A percentile compares a stretch with the other conserved stretches of the same genome.
phyloP scores from a whole-genome alignment of 345 rosid species.

The Jatropha curcas region DNA sequence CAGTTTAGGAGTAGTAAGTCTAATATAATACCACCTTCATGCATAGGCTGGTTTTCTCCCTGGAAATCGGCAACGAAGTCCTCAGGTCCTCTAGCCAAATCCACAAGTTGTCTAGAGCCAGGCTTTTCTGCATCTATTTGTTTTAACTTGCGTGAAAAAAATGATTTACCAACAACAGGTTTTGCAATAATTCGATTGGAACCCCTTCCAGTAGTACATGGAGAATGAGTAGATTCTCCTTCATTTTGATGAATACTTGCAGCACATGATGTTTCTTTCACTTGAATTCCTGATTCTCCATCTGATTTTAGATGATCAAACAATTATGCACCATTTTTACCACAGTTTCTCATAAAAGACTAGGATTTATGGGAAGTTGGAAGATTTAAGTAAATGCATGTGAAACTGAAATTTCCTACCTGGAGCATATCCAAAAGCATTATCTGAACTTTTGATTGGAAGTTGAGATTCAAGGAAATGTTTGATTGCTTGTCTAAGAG shows the following conservation, averaged over 20 bases:
- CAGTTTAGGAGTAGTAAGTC: not conserved
- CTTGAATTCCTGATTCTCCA: constrained; percentile 60
- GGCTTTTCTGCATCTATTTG: constrained; percentile 21
- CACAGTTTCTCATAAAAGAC: not conserved
- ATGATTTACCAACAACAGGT: constrained; percentile 18
- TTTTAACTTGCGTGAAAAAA: constrained; percentile 7
- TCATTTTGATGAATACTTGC: constrained; percentile 32
- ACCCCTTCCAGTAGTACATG: constrained; percentile 34
- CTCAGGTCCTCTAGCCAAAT: constrained; percentile 17
- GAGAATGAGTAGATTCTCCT: constrained; percentile 24
- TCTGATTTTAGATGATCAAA: constrained; percentile 31
- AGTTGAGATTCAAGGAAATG: constrained; percentile 39
- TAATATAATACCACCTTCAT: constrained; percentile 35
- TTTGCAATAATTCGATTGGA: constrained; percentile 39
- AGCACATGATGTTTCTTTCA: constrained; percentile 37
- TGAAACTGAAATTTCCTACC: constrained; percentile 28
- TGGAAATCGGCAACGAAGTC: constrained; percentile 36
- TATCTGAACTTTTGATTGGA: constrained; percentile 28
- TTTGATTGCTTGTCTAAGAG: constrained; percentile 50
- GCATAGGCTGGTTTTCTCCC: constrained; percentile 41
- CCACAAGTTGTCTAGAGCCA: constrained; percentile 26
- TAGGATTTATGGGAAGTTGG: not conserved
- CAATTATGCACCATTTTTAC: not conserved
- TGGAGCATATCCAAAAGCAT: constrained; percentile 34
- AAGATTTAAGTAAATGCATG: not conserved